These are phyloP conservation scores for Sextonia rubra DNA, from an alignment of 164 flowering plant genomes.

Conservation along the genomic window DNA sequence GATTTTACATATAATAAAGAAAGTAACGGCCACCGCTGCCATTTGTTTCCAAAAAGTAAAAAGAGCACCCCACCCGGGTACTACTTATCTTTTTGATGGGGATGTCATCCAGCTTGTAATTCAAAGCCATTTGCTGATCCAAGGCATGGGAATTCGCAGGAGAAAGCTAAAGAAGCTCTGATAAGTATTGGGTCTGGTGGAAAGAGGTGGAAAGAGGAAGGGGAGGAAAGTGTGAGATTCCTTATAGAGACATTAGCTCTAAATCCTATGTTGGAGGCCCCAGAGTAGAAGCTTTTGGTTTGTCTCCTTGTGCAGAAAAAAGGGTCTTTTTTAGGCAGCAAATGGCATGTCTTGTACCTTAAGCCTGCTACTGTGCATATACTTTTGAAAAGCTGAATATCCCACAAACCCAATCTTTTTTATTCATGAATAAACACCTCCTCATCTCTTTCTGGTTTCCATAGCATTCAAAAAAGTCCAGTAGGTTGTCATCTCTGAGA, in stretches of 20 bases:
- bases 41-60: no score
- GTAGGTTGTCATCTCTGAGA: no score
- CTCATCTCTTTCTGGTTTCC: neutral
- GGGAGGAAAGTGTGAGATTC: slow-evolving; percentile 19
- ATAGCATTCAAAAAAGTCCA: neutral
- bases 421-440: neutral
- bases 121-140: neutral
- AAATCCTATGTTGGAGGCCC: slow-evolving; percentile 9
- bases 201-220: slow-evolving; percentile 11
- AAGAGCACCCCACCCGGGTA: no score
- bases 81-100: no score
- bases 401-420: slow-evolving; percentile 22
- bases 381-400: slow-evolving; percentile 76
- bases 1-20: no score
- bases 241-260: slow-evolving; percentile 2
- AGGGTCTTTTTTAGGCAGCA: slow-evolving; percentile 48
- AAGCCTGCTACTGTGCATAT: slow-evolving; percentile 43
- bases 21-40: no score
- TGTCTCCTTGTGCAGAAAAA: slow-evolving; percentile 51
- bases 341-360: slow-evolving; percentile 58
- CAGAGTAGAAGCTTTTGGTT: slow-evolving; percentile 43
- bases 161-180: slow-evolving; percentile 24
- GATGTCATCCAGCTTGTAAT: no score
- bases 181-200: slow-evolving; percentile 31
- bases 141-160: slow-evolving; percentile 32